A percentile compares a stretch with the other conserved stretches of the same genome.
Conservation (phyloP, 1,284 basidiomycete species). For the Crepidotus sp. region DNA sequence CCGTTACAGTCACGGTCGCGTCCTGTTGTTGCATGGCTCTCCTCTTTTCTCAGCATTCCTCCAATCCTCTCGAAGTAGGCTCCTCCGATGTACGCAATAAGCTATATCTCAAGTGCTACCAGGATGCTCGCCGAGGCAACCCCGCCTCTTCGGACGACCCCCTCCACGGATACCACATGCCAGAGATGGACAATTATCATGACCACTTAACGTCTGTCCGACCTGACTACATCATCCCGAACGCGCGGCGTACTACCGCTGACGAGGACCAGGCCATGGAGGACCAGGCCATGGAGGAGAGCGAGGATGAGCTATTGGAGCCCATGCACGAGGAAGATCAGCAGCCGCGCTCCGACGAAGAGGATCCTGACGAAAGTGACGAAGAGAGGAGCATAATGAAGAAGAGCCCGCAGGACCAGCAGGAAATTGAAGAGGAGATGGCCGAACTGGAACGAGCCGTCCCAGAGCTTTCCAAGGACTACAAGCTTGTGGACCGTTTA, state of each 20-base stretch:
- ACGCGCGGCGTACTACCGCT: slow-evolving; percentile 23
- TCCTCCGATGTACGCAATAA: slow-evolving; percentile 53
- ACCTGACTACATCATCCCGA: slow-evolving; percentile 23
- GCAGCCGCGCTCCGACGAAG: slow-evolving; percentile 17
- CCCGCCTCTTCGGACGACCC: slow-evolving; percentile 43
- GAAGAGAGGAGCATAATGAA: slow-evolving; percentile 49
- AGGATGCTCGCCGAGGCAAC: slow-evolving; percentile 24
- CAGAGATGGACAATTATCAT: slow-evolving; percentile 42
- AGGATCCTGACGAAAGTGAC: slow-evolving; percentile 23
- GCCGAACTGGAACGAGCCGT: slow-evolving; percentile 51
- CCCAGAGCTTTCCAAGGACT: slow-evolving; percentile 57
- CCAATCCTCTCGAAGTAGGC: slow-evolving; percentile 64
- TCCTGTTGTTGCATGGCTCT: slow-evolving; percentile 20
- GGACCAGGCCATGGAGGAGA: slow-evolving; percentile 34
- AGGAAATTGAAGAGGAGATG: slow-evolving; percentile 75
- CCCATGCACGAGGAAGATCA: slow-evolving; percentile 25
- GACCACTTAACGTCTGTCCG: slow-evolving; percentile 41
- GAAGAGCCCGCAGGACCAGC: slow-evolving; percentile 60
- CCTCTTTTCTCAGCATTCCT: slow-evolving; percentile 64
- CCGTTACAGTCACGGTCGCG: no score
- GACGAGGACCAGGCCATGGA: slow-evolving; percentile 44
- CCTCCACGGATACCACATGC: slow-evolving; percentile 30
- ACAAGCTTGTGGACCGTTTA: slow-evolving; percentile 82
- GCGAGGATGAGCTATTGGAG: slow-evolving; percentile 35
- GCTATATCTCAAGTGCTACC: slow-evolving; percentile 29